Evolutionary conservation across 352 stramenopile species (phyloP), one percentile per base, ranked within the genome.

Genomic region (Paralagenidium karlingii): DNA sequence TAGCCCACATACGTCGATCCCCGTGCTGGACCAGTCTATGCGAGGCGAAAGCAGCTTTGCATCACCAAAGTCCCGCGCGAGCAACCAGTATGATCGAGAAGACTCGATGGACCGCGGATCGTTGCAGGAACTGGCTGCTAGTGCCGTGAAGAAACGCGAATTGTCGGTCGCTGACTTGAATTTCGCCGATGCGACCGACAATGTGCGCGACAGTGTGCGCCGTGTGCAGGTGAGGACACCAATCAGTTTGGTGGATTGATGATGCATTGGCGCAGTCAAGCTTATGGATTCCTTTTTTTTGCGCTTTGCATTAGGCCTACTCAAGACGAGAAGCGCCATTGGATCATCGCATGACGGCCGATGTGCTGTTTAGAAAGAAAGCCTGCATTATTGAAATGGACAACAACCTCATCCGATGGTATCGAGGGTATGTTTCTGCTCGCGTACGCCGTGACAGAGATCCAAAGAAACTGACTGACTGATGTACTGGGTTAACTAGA

Each of bases 201-300:
- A 57, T 19, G 34, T 86, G 39, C 65, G 76, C 13, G 76, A 87
- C 39, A 86, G 74, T 29, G 81, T 89, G 40, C 76, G 76, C n/a
- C 69, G 69, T 19, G 66, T 89, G 9, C 78, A 79, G 27, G 64
- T 74, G 40, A 12, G 36, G 10, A 37, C 18, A 16, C 19, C 5
- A 16, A 19, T 24, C 19, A 16, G 16, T 13, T 18, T 39, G 20
- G 12, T n/a, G n/a, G n/a, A n/a, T n/a, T n/a, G n/a, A n/a, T n/a
- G n/a, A n/a, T n/a, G n/a, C n/a, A n/a, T n/a, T n/a, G n/a, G n/a
- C n/a, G n/a, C 19, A 33, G 13, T 38, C 13, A 21, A 18, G 13
- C 6, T 1, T 29, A 2, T 12, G 28, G 21, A 21, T 34, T 8
- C 37, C 8, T 21, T 30, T 18, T 30, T 18, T n/a, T 13, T 6